A percentile compares a stretch with the other conserved stretches of the same genome.
Evolutionary conservation across 2,329 filamentous ascomycete species (phyloP).

Genomic region (Cercospora sp.): DNA sequence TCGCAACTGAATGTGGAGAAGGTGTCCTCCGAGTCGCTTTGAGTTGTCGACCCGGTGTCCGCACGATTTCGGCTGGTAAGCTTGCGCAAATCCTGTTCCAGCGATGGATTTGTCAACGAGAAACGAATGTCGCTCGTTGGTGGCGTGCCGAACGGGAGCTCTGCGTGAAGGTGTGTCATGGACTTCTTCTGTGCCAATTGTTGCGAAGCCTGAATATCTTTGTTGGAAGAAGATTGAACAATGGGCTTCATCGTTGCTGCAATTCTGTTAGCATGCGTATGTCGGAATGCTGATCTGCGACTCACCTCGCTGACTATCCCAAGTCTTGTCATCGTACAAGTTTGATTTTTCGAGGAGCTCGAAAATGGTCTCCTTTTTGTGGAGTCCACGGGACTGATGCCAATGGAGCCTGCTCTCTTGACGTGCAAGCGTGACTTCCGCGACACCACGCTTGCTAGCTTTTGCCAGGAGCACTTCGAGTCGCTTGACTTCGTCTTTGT

Average conservation of each 20-base stretch:
- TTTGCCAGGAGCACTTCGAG: constrained; percentile 48
- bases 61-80: constrained; percentile 17
- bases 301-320: constrained; percentile 37
- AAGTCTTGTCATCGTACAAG: constrained; percentile 28
- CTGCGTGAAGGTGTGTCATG: constrained; percentile 31
- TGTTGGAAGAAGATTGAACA: constrained; percentile 40
- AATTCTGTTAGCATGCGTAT: constrained; percentile 22
- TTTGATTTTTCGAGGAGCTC: constrained; percentile 37
- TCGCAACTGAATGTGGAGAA: constrained; percentile 40
- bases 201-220: constrained; percentile 44
- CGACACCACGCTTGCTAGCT: constrained; percentile 42
- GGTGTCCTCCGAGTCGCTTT: constrained; percentile 32
- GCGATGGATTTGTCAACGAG: constrained; percentile 30
- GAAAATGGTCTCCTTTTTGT: constrained; percentile 37
- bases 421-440: constrained; percentile 45
- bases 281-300: neutral
- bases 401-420: constrained; percentile 43
- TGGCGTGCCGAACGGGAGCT: constrained; percentile 40
- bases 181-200: constrained; percentile 43
- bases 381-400: constrained; percentile 20
- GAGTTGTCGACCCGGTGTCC: constrained; percentile 19
- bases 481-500: constrained; percentile 46
- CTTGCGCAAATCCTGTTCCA: constrained; percentile 24
- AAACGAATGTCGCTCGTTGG: constrained; percentile 28
- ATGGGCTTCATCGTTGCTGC: constrained; percentile 34